phyloP scores from a whole-genome alignment of 2,329 filamentous ascomycete species.

The Fusarium temperatum region DNA sequence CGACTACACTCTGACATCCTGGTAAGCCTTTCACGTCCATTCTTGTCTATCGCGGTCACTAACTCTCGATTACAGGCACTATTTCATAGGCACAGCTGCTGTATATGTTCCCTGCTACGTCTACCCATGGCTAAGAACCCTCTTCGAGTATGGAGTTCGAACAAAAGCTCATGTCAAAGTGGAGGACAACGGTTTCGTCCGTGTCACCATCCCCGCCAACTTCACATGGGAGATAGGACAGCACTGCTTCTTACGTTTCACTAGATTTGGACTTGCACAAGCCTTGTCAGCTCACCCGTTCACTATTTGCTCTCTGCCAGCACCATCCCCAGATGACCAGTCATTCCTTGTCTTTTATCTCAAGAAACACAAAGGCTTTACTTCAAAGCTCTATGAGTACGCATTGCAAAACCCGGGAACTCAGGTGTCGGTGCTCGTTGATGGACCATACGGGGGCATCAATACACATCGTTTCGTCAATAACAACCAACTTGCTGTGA shows the following conservation, averaged over 20 bases:
- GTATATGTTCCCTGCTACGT: background rate
- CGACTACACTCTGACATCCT: background rate
- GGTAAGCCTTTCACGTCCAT: background rate
- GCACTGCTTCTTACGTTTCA: background rate
- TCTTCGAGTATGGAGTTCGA: background rate
- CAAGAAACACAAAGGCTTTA: background rate
- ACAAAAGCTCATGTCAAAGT: background rate
- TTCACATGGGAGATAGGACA: background rate
- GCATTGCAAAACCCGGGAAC: background rate
- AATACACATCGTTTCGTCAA: background rate
- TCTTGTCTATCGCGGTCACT: fast-evolving
- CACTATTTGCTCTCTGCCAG: background rate
- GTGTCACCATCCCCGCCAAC: background rate
- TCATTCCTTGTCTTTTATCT: background rate
- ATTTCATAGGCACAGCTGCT: background rate
- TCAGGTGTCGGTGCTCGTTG: background rate
- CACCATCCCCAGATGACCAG: background rate
- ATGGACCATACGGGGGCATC: background rate
- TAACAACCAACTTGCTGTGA: background rate
- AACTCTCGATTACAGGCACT: background rate
- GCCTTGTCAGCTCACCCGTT: background rate
- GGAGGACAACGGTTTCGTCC: background rate
- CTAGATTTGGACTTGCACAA: background rate
- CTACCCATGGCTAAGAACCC: background rate
- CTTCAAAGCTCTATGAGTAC: background rate